phyloP scores from a whole-genome alignment of 768 basidiomycete species.

The Mycena chlorophos region DNA sequence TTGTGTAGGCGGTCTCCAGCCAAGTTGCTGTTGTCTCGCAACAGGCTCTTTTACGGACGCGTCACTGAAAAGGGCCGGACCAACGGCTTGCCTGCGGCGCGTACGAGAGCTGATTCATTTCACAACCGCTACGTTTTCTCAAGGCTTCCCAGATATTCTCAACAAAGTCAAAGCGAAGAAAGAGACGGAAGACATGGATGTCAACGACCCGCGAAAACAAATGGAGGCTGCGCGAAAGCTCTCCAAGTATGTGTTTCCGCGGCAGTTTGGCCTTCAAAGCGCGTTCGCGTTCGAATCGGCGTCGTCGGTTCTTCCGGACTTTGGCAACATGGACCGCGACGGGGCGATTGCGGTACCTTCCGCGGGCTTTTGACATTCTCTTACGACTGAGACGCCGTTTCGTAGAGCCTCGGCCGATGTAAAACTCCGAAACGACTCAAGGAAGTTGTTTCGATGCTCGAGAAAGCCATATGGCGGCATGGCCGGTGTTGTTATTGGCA shows the following conservation, averaged over 20 bases:
- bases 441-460: slow-evolving; percentile 50
- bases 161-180: slow-evolving; percentile 49
- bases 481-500: slow-evolving; percentile 67
- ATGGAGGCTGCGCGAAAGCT: slow-evolving; percentile 58
- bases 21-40: slow-evolving; percentile 51
- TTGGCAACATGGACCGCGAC: slow-evolving; percentile 62
- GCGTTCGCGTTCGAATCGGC: slow-evolving; percentile 46
- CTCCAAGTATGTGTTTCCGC: slow-evolving; percentile 83
- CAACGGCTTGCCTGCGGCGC: slow-evolving; percentile 64
- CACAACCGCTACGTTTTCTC: not conserved
- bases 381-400: not conserved
- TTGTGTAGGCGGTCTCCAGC: slow-evolving; percentile 6
- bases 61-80: slow-evolving; percentile 54
- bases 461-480: slow-evolving; percentile 67
- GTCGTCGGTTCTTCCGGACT: slow-evolving; percentile 46
- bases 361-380: not conserved
- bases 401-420: slow-evolving; percentile 41
- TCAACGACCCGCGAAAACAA: slow-evolving; percentile 42
- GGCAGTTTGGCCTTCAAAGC: slow-evolving; percentile 68
- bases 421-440: slow-evolving; percentile 79
- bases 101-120: slow-evolving; percentile 40
- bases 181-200: slow-evolving; percentile 28
- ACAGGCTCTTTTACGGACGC: slow-evolving; percentile 67
- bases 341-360: slow-evolving; percentile 63
- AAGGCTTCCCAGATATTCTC: slow-evolving; percentile 55